These are phyloP conservation scores for Echium plantagineum DNA, from an alignment of 257 asterid species.

Conservation along the genomic window DNA sequence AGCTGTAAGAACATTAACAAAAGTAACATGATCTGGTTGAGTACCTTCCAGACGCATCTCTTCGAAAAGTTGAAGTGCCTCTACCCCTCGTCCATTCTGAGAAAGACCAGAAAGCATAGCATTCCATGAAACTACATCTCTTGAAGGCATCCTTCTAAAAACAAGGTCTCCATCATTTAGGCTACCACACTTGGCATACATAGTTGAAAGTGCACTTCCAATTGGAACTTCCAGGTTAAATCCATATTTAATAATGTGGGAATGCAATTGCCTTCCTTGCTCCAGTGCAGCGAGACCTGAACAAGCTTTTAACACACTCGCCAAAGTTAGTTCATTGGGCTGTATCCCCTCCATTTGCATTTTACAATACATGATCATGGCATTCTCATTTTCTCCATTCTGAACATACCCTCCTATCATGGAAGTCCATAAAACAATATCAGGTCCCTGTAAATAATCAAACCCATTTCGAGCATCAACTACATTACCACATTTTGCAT, in stretches of 20 bases:
- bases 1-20: slow-evolving; percentile 58
- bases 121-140: slow-evolving; percentile 80
- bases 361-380: slow-evolving; percentile 52
- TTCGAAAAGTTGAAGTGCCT: slow-evolving; percentile 69
- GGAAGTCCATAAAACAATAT: slow-evolving; percentile 76
- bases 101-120: slow-evolving; percentile 86
- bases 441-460: slow-evolving; percentile 43
- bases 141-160: slow-evolving; percentile 57
- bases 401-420: slow-evolving; percentile 76
- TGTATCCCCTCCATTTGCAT: slow-evolving; percentile 52
- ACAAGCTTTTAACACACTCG: slow-evolving; percentile 72
- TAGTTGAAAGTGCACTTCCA: slow-evolving; percentile 82
- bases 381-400: slow-evolving; percentile 62
- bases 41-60: slow-evolving; percentile 53
- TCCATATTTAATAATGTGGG: slow-evolving; percentile 58
- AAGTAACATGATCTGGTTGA: slow-evolving; percentile 59
- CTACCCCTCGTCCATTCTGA: slow-evolving; percentile 59
- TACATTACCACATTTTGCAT: slow-evolving; percentile 63
- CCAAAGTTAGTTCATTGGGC: slow-evolving; percentile 75
- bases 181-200: slow-evolving; percentile 79
- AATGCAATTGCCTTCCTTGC: slow-evolving; percentile 80
- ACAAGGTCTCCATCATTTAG: slow-evolving; percentile 42
- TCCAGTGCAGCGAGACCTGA: slow-evolving; percentile 67
- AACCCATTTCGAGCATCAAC: slow-evolving; percentile 61
- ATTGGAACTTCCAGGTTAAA: slow-evolving; percentile 62